Evolutionary conservation across 306 rosid species (phyloP).

Genomic region (Glycine tomentella): DNA sequence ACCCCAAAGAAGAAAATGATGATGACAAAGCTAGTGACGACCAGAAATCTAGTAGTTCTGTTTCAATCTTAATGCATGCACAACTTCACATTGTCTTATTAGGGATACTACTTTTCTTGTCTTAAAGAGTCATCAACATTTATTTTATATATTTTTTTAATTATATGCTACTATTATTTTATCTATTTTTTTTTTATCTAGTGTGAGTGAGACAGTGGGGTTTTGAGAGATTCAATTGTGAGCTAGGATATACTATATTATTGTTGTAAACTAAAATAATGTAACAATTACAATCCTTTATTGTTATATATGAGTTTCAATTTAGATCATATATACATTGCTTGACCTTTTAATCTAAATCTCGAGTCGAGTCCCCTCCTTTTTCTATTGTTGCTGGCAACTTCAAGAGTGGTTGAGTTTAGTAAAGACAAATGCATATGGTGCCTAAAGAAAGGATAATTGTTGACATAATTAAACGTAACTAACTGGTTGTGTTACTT

Average conservation of each 20-base stretch:
- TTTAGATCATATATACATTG: too few relatives aligned
- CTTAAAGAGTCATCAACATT: conserved; percentile 1
- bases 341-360: too few relatives aligned
- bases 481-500: too few relatives aligned
- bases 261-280: conserved; percentile 42
- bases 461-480: too few relatives aligned
- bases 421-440: too few relatives aligned
- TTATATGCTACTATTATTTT: conserved; percentile 15
- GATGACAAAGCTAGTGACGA: conserved; percentile 35
- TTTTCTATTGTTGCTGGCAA: too few relatives aligned
- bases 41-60: conserved; percentile 52
- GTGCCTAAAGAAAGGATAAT: too few relatives aligned
- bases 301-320: too few relatives aligned
- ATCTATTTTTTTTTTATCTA: background rate
- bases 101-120: conserved; percentile 38
- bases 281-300: too few relatives aligned
- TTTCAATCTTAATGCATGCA: conserved; percentile 33
- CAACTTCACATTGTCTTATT: conserved; percentile 48
- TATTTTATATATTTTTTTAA: conserved; percentile 25
- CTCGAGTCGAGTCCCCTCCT: too few relatives aligned
- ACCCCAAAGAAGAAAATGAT: conserved; percentile 59
- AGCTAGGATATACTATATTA: conserved; percentile 37
- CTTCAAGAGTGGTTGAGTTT: too few relatives aligned
- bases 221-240: conserved; percentile 12
- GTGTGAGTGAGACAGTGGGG: background rate